These are phyloP conservation scores for Moesziomyces sp. DNA, from an alignment of 1,284 basidiomycete species.

Conservation along the genomic window DNA sequence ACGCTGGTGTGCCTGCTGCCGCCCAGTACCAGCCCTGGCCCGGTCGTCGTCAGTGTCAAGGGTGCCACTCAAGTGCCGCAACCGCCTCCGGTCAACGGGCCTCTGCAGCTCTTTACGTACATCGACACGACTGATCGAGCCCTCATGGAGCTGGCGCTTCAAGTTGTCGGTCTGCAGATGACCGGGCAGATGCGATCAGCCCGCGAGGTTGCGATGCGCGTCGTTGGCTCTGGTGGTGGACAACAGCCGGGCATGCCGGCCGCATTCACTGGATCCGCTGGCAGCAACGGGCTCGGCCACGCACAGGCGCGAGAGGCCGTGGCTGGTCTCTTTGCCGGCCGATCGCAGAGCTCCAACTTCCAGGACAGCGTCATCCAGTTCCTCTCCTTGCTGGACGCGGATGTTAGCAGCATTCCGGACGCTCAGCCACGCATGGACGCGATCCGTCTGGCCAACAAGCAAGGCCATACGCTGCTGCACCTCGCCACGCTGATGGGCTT, in stretches of 20 bases:
- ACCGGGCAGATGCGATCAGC: constrained; percentile 93
- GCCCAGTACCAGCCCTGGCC: constrained; percentile 81
- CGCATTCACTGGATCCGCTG: constrained; percentile 13
- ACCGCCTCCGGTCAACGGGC: constrained; percentile 69
- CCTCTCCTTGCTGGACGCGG: constrained; percentile 76
- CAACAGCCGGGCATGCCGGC: constrained; percentile 36
- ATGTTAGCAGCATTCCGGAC: constrained; percentile 29
- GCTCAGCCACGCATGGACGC: constrained; percentile 46
- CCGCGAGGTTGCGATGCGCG: constrained; percentile 79
- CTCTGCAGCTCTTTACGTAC: constrained; percentile 76
- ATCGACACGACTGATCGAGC: constrained; percentile 88
- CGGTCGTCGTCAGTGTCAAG: constrained; percentile 85
- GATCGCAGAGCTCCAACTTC: constrained; percentile 71
- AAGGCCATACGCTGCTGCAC: constrained; percentile 76
- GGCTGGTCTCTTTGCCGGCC: constrained; percentile 48
- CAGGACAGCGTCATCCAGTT: constrained; percentile 83
- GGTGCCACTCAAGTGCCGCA: constrained; percentile 39
- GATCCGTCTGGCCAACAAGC: constrained; percentile 69
- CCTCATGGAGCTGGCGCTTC: constrained; percentile 93
- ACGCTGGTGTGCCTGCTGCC: constrained; percentile 93
- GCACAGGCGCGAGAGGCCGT: constrained; percentile 40
- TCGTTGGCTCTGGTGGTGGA: constrained; percentile 65
- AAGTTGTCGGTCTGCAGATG: constrained; percentile 95
- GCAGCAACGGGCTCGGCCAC: constrained; percentile 17
- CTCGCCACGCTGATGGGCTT: constrained; percentile 85